A percentile compares a stretch with the other conserved stretches of the same genome.
Conservation (phyloP, 2,329 filamentous ascomycete genomes). For the Botrytis pseudocinerea region DNA sequence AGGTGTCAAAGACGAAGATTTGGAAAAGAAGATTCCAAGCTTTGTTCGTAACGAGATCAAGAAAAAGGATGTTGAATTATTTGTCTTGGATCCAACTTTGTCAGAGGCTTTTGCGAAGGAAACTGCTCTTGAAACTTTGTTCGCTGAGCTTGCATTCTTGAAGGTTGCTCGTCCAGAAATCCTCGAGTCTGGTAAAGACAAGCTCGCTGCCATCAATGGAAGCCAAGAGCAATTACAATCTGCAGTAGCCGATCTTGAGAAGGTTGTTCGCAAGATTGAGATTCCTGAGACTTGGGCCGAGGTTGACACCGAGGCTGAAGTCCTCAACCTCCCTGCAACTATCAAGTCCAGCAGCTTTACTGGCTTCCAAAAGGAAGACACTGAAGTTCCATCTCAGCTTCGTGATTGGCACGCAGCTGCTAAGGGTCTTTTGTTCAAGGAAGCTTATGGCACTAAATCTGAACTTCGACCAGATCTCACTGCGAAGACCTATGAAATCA, state of each 20-base stretch:
- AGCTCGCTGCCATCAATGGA: slow-evolving; percentile 61
- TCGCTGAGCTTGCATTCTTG: slow-evolving; percentile 82
- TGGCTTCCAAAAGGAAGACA: slow-evolving; percentile 73
- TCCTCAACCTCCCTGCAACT: slow-evolving; percentile 57
- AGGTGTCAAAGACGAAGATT: slow-evolving; percentile 80
- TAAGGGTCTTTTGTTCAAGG: slow-evolving; percentile 89
- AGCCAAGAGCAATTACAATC: slow-evolving; percentile 54
- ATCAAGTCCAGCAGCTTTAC: slow-evolving; percentile 81
- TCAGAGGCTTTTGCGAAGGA: slow-evolving; percentile 69
- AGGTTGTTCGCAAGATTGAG: slow-evolving; percentile 70
- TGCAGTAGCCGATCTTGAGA: slow-evolving; percentile 65
- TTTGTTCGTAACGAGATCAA: slow-evolving; percentile 70
- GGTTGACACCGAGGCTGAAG: slow-evolving; percentile 58
- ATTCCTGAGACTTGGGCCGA: slow-evolving; percentile 80
- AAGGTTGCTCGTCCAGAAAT: slow-evolving; percentile 70
- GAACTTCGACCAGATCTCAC: slow-evolving; percentile 81
- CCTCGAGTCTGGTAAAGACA: slow-evolving; percentile 62
- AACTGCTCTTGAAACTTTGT: slow-evolving; percentile 58
- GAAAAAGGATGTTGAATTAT: slow-evolving; percentile 69
- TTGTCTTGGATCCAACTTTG: slow-evolving; percentile 70
- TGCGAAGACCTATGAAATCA: slow-evolving; percentile 82
- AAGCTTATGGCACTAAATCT: slow-evolving; percentile 77
- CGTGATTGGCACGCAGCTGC: slow-evolving; percentile 81
- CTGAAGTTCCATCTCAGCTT: slow-evolving; percentile 65
- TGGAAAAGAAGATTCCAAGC: slow-evolving; percentile 81